These are phyloP conservation scores for Xerocomus potaroensis DNA, from an alignment of 768 basidiomycete species.

Conservation along the genomic window DNA sequence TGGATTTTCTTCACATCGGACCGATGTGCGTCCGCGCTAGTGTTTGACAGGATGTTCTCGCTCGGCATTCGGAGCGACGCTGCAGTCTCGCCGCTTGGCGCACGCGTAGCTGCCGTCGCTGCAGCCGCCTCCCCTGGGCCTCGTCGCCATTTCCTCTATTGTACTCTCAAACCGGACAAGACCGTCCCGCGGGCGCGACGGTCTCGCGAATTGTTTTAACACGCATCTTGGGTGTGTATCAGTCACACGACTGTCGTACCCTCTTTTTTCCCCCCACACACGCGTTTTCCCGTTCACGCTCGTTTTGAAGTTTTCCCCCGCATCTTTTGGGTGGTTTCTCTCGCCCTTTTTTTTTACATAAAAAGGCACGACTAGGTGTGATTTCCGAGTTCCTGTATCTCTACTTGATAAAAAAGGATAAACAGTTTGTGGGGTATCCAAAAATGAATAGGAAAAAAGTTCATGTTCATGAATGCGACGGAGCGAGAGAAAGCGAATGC, in stretches of 20 bases:
- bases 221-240: not conserved
- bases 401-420: not conserved
- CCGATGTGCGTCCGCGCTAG: too few species aligned
- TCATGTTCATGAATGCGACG: not conserved
- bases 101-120: constrained; percentile 61
- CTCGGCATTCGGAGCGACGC: constrained; percentile 74
- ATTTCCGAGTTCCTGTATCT: constrained; percentile 13
- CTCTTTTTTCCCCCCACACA: not conserved
- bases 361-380: constrained; percentile 5
- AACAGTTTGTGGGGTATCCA: not conserved
- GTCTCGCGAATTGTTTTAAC: constrained; percentile 36
- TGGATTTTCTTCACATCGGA: not conserved
- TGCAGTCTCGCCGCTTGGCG: constrained; percentile 52
- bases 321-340: not conserved
- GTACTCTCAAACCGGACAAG: constrained; percentile 63
- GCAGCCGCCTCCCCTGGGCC: constrained; percentile 68
- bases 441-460: not conserved
- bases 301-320: not conserved
- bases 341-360: not conserved
- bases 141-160: constrained; percentile 81
- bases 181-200: constrained; percentile 40
- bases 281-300: not conserved
- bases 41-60: constrained; percentile 88
- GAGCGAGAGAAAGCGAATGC: not conserved
- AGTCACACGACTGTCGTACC: too few species aligned